These are phyloP conservation scores for Colletotrichum navitas DNA, from an alignment of 2,329 filamentous ascomycete species.

Conservation along the genomic window DNA sequence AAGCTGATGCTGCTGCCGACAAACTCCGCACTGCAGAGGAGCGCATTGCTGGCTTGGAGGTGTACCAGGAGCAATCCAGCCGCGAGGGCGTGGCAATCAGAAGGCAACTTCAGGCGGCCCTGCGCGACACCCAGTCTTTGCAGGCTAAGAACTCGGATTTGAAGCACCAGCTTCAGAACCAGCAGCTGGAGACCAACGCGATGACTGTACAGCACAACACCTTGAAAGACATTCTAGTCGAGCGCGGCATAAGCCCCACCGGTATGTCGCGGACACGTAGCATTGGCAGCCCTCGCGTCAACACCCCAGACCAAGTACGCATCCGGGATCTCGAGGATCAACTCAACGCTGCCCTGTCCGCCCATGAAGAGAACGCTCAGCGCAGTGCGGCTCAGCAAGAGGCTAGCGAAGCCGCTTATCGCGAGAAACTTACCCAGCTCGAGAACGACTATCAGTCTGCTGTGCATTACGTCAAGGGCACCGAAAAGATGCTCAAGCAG, in stretches of 20 bases:
- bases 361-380: conserved; percentile 87
- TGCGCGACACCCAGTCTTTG: conserved; percentile 86
- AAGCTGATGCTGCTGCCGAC: conserved; percentile 87
- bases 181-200: conserved; percentile 94
- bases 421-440: conserved; percentile 92
- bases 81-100: conserved; percentile 91
- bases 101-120: conserved; percentile 86
- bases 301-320: conserved; percentile 84
- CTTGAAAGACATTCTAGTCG: conserved; percentile 90
- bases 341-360: conserved; percentile 79
- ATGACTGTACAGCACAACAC: conserved; percentile 92
- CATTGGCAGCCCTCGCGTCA: conserved; percentile 79
- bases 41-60: conserved; percentile 94
- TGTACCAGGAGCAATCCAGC: conserved; percentile 97
- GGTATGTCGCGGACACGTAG: conserved; percentile 78
- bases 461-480: conserved; percentile 97
- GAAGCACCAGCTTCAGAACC: conserved; percentile 83
- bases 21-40: conserved; percentile 94
- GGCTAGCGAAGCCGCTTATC: conserved; percentile 89
- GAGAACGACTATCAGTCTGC: conserved; percentile 98
- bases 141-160: conserved; percentile 85
- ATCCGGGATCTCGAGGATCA: conserved; percentile 90
- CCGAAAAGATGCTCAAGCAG: conserved; percentile 98
- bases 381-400: conserved; percentile 83
- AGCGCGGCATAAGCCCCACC: conserved; percentile 86